A percentile compares a stretch with the other conserved stretches of the same genome.
These are phyloP conservation scores for Monilinia fructicola DNA, from an alignment of 2,329 filamentous ascomycete genomes.

Conservation along the genomic window DNA sequence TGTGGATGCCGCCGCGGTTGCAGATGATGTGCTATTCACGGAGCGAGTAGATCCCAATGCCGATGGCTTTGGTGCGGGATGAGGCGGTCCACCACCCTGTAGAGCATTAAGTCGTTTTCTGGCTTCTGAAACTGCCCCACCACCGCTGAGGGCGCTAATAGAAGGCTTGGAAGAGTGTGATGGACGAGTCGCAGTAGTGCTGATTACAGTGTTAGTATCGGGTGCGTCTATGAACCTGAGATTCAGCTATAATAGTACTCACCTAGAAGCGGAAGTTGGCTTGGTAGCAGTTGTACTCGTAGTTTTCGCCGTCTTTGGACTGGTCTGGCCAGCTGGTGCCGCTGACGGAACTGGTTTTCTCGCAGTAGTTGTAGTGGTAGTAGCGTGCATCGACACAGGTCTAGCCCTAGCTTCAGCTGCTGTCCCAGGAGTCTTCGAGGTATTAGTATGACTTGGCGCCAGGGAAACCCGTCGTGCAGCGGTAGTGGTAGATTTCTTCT, in stretches of 20 bases:
- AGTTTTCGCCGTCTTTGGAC: conserved; percentile 43
- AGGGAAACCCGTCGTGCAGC: conserved; percentile 39
- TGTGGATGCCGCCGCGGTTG: conserved; percentile 14
- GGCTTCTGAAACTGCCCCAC: conserved; percentile 48
- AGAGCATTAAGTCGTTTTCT: conserved; percentile 59
- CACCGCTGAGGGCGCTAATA: conserved; percentile 22
- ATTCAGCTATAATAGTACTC: background rate
- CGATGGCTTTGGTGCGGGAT: conserved; percentile 41
- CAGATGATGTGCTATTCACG: conserved; percentile 30
- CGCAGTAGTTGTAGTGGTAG: conserved; percentile 37
- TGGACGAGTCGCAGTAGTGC: conserved; percentile 41
- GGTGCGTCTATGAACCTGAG: background rate
- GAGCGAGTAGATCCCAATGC: conserved; percentile 41
- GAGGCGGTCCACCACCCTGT: conserved; percentile 41
- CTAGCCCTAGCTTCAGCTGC: conserved; percentile 37
- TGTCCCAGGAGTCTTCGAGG: conserved; percentile 33
- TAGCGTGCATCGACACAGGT: conserved; percentile 18
- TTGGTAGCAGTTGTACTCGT: conserved; percentile 41
- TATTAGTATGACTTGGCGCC: conserved; percentile 33
- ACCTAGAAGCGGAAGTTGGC: conserved; percentile 36
- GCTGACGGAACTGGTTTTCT: conserved; percentile 35
- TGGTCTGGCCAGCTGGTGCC: conserved; percentile 33
- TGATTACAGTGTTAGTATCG: conserved; percentile 29
- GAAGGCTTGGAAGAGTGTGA: conserved; percentile 42
- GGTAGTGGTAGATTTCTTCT: conserved; percentile 36